These are phyloP conservation scores for Choricystis sp. DNA, from an alignment of 139 green algal species.

Conservation along the genomic window DNA sequence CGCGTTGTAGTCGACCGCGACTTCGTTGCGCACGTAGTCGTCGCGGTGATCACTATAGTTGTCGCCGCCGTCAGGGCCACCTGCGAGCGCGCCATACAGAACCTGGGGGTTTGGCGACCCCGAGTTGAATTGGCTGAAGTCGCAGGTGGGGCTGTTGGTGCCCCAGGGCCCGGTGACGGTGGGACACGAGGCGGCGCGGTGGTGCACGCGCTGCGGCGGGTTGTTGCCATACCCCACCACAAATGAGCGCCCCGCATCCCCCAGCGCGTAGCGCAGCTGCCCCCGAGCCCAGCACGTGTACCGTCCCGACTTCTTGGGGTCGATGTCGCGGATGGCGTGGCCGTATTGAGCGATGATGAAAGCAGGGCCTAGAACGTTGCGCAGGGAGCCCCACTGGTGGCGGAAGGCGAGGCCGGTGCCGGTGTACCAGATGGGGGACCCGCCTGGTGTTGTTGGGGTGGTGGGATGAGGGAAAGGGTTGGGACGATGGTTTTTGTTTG, in stretches of 20 bases:
- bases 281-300: constrained; percentile 42
- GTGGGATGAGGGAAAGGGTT: no score
- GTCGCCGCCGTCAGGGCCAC: constrained; percentile 14
- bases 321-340: background rate
- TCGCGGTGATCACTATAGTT: constrained; percentile 13
- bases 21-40: constrained; percentile 25
- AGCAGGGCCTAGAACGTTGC: background rate
- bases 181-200: constrained; percentile 42
- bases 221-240: constrained; percentile 29
- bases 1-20: constrained; percentile 33
- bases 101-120: constrained; percentile 20
- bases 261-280: constrained; percentile 44
- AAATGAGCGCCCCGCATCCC: constrained; percentile 19
- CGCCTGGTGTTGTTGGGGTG: background rate
- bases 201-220: constrained; percentile 26
- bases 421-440: background rate
- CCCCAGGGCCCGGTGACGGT: background rate
- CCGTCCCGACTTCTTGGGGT: background rate
- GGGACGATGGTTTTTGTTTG: no score
- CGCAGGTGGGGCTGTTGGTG: constrained; percentile 12
- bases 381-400: background rate
- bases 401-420: constrained; percentile 1
- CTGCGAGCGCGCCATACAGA: constrained; percentile 22
- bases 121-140: constrained; percentile 17
- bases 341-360: background rate